phyloP scores from a whole-genome alignment of 192 early-diverging fungal species.

The Chytriomyces confervae region DNA sequence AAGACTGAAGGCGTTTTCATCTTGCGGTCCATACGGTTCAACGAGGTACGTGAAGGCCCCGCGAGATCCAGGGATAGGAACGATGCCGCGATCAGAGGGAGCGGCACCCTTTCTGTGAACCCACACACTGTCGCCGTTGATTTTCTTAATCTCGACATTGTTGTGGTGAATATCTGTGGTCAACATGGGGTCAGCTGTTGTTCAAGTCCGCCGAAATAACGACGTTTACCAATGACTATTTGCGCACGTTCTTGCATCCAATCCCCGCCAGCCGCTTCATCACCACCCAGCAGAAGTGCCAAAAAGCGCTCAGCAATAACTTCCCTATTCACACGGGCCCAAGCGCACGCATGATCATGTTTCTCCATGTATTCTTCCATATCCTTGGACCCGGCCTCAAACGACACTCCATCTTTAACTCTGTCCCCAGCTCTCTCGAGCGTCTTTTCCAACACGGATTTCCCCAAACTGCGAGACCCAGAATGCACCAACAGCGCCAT shows the following conservation, averaged over 20 bases:
- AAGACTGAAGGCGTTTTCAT: slow-evolving; percentile 56
- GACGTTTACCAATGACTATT: slow-evolving; percentile 1
- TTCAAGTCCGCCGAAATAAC: slow-evolving; percentile 9
- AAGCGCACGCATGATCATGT: slow-evolving; percentile 55
- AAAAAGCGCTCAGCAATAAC: slow-evolving; percentile 61
- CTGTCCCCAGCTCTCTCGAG: background rate
- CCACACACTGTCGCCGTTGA: slow-evolving; percentile 40
- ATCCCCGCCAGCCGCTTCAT: background rate
- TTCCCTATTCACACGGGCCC: slow-evolving; percentile 61
- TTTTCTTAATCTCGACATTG: slow-evolving; percentile 42
- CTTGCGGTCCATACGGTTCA: slow-evolving; percentile 44
- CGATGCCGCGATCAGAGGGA: slow-evolving; percentile 55
- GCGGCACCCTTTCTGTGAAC: slow-evolving; percentile 69
- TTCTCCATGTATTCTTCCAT: slow-evolving; percentile 47
- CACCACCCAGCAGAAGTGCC: slow-evolving; percentile 24
- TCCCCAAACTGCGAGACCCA: slow-evolving; percentile 63
- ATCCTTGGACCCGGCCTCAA: slow-evolving; percentile 28
- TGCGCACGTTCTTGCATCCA: background rate
- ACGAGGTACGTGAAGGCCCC: slow-evolving; percentile 65
- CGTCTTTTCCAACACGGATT: slow-evolving; percentile 51
- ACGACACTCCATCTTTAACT: slow-evolving; percentile 6
- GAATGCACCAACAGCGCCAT: slow-evolving; percentile 59
- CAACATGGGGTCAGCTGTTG: slow-evolving; percentile 37
- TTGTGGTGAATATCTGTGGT: slow-evolving; percentile 63
- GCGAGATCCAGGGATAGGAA: slow-evolving; percentile 65